A percentile compares a stretch with the other conserved stretches of the same genome.
phyloP scores from a whole-genome alignment of 768 basidiomycete genomes.

The Phylloporus sp. region DNA sequence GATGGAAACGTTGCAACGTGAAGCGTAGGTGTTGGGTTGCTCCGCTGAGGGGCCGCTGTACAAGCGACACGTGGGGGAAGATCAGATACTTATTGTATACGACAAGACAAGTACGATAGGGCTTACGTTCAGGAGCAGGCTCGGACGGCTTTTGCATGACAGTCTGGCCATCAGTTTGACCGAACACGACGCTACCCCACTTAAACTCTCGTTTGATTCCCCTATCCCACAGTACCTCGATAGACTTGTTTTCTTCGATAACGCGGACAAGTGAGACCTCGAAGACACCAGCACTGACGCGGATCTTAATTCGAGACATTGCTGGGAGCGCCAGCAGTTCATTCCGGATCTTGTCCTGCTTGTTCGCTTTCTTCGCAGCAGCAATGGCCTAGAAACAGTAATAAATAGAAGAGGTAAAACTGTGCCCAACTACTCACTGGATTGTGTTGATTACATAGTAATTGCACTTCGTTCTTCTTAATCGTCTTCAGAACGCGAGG shows the following conservation, averaged over 20 bases:
- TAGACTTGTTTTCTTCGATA: conserved; percentile 61
- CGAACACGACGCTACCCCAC: conserved; percentile 78
- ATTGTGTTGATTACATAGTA: conserved; percentile 86
- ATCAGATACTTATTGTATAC: conserved; percentile 7
- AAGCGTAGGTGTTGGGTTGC: conserved; percentile 16
- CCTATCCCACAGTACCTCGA: conserved; percentile 80
- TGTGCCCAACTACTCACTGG: conserved; percentile 54
- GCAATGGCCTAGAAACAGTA: conserved; percentile 53
- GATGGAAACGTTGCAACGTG: conserved; percentile 24
- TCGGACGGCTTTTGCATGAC: conserved; percentile 72
- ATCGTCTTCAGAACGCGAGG: conserved; percentile 56
- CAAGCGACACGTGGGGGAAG: conserved; percentile 1
- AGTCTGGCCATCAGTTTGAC: conserved; percentile 59
- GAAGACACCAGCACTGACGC: conserved; percentile 79
- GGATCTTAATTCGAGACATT: conserved; percentile 79
- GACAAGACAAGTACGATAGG: not conserved
- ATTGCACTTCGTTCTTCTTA: conserved; percentile 68
- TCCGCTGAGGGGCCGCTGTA: conserved; percentile 18
- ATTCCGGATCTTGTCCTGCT: conserved; percentile 66
- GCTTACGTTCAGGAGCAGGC: conserved; percentile 47
- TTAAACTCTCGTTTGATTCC: conserved; percentile 74
- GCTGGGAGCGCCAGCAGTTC: conserved; percentile 68
- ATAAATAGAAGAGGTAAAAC: not conserved
- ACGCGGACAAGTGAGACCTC: conserved; percentile 78
- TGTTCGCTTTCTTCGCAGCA: conserved; percentile 69